Evolutionary conservation across 495 filamentous ascomycete species (phyloP).

Genomic region (Oidiodendron maius): DNA sequence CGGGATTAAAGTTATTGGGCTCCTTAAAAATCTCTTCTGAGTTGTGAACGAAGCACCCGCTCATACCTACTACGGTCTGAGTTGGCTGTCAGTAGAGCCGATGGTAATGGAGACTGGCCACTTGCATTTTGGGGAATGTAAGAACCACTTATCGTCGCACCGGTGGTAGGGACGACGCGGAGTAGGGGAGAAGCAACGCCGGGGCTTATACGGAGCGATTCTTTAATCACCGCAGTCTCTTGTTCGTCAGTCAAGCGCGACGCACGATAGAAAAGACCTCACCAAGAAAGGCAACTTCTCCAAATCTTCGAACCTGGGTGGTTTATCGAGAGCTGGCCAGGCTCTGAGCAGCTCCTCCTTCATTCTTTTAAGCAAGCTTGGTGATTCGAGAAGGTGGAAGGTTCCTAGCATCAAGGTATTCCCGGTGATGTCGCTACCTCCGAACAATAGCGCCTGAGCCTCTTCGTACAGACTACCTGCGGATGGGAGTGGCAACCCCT

Average conservation of each 20-base stretch:
- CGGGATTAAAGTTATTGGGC: conserved; percentile 4
- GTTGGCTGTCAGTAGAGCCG: neutral
- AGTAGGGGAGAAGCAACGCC: neutral
- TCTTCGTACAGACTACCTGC: conserved; percentile 27
- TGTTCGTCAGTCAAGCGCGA: neutral
- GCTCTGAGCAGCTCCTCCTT: conserved; percentile 25
- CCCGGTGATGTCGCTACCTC: conserved; percentile 33
- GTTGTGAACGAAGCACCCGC: conserved; percentile 3
- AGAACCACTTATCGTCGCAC: conserved; percentile 5
- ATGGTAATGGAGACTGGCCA: neutral
- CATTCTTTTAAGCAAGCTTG: conserved; percentile 18
- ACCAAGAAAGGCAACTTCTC: conserved; percentile 27
- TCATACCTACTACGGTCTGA: conserved; percentile 6
- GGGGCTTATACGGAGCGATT: conserved; percentile 4
- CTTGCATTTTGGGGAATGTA: neutral
- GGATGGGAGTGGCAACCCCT: conserved; percentile 12
- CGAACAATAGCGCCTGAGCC: conserved; percentile 32
- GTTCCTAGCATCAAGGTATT: conserved; percentile 27
- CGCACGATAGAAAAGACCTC: neutral
- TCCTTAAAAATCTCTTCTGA: conserved; percentile 6
- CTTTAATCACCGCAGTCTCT: conserved; percentile 11
- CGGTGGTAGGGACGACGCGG: neutral
- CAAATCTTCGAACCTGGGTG: conserved; percentile 24
- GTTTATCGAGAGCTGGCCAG: conserved; percentile 26
- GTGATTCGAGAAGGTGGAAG: conserved; percentile 28